These are phyloP conservation scores for Diospyros kaki DNA, from an alignment of 148 eudicot genomes.

Conservation along the genomic window DNA sequence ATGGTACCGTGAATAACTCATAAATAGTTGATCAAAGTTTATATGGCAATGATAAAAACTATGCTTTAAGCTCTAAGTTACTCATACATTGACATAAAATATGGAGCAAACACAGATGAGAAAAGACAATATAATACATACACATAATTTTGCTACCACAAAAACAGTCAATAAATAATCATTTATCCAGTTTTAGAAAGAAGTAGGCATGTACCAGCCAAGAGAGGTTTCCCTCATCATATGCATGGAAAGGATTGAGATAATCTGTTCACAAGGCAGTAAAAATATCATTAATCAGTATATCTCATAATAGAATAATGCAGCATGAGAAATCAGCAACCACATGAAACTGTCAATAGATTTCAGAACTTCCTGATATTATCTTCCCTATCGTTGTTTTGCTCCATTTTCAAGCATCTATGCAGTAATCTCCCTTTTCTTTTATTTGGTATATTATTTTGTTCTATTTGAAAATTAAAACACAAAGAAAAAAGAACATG, in stretches of 20 bases:
- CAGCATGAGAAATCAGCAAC: background rate
- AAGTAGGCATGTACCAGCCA: constrained; percentile 70
- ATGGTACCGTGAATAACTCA: background rate
- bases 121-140: background rate
- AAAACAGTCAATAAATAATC: background rate
- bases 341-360: background rate
- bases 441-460: background rate
- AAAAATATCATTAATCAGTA: constrained; percentile 12
- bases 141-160: background rate
- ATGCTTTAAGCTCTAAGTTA: background rate
- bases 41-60: background rate
- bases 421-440: background rate
- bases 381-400: background rate
- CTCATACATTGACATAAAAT: background rate
- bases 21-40: background rate
- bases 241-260: constrained; percentile 97
- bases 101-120: background rate
- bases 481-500: background rate
- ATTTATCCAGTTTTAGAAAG: background rate
- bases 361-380: background rate
- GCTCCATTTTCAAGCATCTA: too few species aligned
- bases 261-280: constrained; percentile 53
- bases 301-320: background rate
- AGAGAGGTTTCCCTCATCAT: constrained; percentile 96
- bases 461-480: background rate